Base-by-base conservation (phyloP, 768 basidiomycete genomes). In the Cubamyces sp. region DNA sequence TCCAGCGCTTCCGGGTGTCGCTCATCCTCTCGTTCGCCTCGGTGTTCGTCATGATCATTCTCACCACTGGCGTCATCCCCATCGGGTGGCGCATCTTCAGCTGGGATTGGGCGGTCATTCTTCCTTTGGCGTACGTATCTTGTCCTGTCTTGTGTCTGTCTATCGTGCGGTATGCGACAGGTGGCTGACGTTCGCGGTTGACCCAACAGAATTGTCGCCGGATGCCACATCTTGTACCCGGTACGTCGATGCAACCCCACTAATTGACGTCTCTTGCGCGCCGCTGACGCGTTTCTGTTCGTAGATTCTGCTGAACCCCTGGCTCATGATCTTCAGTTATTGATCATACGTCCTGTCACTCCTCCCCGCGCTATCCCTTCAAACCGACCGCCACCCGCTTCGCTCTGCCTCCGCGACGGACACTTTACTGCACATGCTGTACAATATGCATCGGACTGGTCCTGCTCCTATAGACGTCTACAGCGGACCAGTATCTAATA, bases 281-380 rank as follows among this genome's bases (percentile, higher is more conserved):
- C 28, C 15, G 14, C 39, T 49, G 14, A 52, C 59, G 34, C 5
- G 25, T 47, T 1, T 19, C 23, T 25, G 3, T 25, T 5, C 12
- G 19, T 47, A 65, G 64, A 62, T 65, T 23, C 19, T 60, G 19
- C 82, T 95, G 43, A 95, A 95, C 67, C 94, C 92, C 0, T 92
- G 89, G 88, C 76, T 94, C 56, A 91, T 92, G 88, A 90, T 92
- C 47, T 94, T 93, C 75, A 87, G 86, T 0, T 84, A 83, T 61
- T 80, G 68, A 73, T 21, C 7, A 23, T 21, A 3, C 8, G 5
- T 7, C 45, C 45, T 46, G 19, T 23, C 19, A n/a, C 6, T 23
- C 25, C 21, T 42, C 41, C 16, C 40, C 11, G 34, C 37, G 21
- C 51, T 8, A 14, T 42, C 53, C 26, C 21, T 34, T 15, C 19